Evolutionary conservation across 23 red algal genomes (phyloP), one percentile per base, ranked within the genome.

Genomic region (Gracilaria gracilis): DNA sequence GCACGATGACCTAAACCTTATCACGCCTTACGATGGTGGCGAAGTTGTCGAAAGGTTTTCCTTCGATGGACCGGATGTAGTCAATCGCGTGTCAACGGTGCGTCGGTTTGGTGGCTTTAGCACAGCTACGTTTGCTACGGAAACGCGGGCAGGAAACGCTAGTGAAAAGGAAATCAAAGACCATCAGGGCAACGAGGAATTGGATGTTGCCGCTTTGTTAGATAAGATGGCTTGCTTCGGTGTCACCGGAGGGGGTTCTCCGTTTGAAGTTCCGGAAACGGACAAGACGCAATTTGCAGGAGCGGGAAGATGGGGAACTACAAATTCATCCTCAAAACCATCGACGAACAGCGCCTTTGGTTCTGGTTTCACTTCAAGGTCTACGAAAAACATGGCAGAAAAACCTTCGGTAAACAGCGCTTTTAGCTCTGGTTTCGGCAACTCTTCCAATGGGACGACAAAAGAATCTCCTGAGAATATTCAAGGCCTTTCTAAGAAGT

Each of bases 11-110:
- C 80, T 99, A 35, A 91, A 86, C 50, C 67, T 99, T 35, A 66
- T 87, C 1, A 99, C 97, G 23, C 93, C 91, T 2, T 99, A 99
- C 51, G 97, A 99, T 20, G 97, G 97, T 35, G 97, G 97, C 4
- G 97, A 90, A n/a, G 97, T 99, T 4, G 89, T 82, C 33, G 97
- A 99, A 64, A 81, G 81, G 50, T 99, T 99, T 61, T 40, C 71
- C 19, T 99, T 95, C 84, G 92, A 94, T n/a, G 93, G 83, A 42
- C 88, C 82, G 15, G 94, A 99, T 81, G 85, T 96, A 9, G 80
- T 99, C 23, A 85, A 91, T 72, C 93, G 97, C 17, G 54, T 95
- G 34, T 93, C 89, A 36, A 99, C 97, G 27, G 97, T 99, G 82
- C 91, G 88, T 57, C 90, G 97, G 33, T 95, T 99, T 87, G 97